These are phyloP conservation scores for Metschnikowia peoriensis DNA, from an alignment of 805 yeast species.

Conservation along the genomic window DNA sequence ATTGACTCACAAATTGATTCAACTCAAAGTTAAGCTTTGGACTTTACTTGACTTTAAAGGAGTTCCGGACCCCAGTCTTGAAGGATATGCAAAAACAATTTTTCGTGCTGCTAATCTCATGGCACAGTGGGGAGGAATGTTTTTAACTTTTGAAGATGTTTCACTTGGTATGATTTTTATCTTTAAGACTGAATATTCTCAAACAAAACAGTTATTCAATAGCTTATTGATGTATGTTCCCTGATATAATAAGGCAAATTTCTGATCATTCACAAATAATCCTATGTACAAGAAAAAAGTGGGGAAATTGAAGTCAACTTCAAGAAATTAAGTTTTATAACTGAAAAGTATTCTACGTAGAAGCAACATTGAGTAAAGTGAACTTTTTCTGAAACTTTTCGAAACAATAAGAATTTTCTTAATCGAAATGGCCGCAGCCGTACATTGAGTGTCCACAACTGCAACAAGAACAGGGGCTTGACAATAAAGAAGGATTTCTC, in stretches of 20 bases:
- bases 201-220: neutral
- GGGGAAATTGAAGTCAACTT: no score
- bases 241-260: neutral
- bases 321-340: no score
- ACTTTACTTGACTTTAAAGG: neutral
- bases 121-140: neutral
- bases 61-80: neutral
- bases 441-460: no score
- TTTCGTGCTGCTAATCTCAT: neutral
- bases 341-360: no score
- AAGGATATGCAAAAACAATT: neutral
- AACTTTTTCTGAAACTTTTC: neutral
- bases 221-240: neutral
- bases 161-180: neutral
- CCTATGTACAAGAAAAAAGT: neutral
- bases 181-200: neutral
- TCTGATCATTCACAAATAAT: neutral
- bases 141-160: neutral
- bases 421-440: neutral
- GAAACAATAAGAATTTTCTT: no score
- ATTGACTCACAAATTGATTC: neutral
- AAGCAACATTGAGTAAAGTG: no score
- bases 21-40: slow-evolving; percentile 4
- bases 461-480: no score
- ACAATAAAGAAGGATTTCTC: no score